phyloP scores from a whole-genome alignment of 2,329 filamentous ascomycete species.

The Epicoccum nigrum region DNA sequence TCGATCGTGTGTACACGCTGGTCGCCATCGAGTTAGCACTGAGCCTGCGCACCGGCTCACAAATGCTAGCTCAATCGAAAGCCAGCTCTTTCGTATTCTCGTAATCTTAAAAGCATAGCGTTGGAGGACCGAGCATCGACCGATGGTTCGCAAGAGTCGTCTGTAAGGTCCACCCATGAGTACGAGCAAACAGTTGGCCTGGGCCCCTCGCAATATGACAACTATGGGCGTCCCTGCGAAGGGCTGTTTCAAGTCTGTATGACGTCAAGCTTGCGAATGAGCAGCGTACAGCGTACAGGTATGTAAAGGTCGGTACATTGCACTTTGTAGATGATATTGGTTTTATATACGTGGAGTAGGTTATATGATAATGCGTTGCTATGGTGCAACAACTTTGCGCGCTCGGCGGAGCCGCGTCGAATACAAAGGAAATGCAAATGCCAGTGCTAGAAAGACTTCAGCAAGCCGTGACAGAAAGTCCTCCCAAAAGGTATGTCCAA shows the following conservation, averaged over 20 bases:
- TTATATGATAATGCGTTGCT: background rate
- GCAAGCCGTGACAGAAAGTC: background rate
- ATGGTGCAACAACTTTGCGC: background rate
- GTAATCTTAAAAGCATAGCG: too few species aligned
- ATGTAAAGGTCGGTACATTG: background rate
- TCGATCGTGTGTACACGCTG: too few species aligned
- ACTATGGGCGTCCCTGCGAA: background rate
- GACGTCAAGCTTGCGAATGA: background rate
- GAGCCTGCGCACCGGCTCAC: too few species aligned
- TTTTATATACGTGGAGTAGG: background rate
- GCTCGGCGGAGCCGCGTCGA: background rate
- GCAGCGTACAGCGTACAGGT: too few species aligned
- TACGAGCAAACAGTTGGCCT: too few species aligned
- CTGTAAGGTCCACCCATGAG: background rate
- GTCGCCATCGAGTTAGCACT: too few species aligned
- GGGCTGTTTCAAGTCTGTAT: background rate
- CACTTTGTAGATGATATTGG: background rate
- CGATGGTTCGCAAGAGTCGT: background rate
- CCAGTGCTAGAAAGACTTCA: background rate
- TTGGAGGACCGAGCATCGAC: too few species aligned
- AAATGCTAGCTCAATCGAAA: too few species aligned
- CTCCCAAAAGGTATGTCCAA: constrained; percentile 7
- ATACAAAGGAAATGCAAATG: background rate
- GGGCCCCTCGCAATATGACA: background rate
- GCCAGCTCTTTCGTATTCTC: too few species aligned